Evolutionary conservation across 345 rosid species (phyloP), one percentile per base, ranked within the genome.

Genomic region (Citrus hindsii): DNA sequence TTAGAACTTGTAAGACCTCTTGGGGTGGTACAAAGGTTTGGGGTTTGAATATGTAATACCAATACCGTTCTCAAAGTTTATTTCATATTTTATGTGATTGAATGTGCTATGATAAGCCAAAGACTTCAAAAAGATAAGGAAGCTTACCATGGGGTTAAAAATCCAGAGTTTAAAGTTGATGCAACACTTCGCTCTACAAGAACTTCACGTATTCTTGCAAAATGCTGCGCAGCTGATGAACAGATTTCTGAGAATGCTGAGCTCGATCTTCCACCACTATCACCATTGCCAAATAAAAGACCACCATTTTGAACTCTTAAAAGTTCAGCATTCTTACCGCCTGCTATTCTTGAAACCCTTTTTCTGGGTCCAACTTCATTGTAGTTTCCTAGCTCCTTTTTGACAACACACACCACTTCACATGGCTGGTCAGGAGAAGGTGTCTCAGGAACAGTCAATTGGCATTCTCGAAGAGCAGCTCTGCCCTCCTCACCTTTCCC

Each of bases 371-470:
- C 99, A 67, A 83, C 79, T 66, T 93, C 99, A 71, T 79, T 79
- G 74, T 88, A 85, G 72, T 92, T 92, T 6, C 92, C 97, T 46
- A 70, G 85, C 46, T 96, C 98, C 87, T 92, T 93, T 88, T 91
- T 92, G 66, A 80, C 89, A 65, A 82, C 91, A 69, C 80, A 84
- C 33, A 38, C 79, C 71, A 83, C 62, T 55, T 94, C 98, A 73
- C 92, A 79, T 64, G 98, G 95, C 84, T 91, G 97, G 40, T 96
- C 99, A 37, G 98, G 99, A 76, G 99, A 96, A 66, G 99, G 99
- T 2, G 99, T 96, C 88, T 96, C 99, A 38, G 99, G 99, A 67
- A 94, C 90, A 66, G 98, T 94, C 89, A 96, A 86, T 72, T 85
- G 92, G 79, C 86, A 76, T 79, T 96, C 99, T 81, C 75, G 80